Conservation (phyloP, 768 basidiomycete species). For the Podaxis rugospora region DNA sequence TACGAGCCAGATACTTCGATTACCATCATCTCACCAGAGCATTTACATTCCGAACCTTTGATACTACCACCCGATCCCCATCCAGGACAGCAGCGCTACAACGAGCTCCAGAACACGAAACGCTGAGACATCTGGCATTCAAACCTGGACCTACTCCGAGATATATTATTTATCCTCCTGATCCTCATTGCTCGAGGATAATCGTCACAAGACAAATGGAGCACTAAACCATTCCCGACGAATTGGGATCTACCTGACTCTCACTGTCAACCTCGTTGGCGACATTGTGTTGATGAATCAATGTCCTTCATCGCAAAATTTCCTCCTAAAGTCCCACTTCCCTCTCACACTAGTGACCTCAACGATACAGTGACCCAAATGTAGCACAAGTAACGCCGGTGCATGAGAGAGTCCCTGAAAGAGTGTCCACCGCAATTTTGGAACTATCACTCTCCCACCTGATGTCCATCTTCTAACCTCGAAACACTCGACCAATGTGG, state of each 20-base stretch:
- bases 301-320: neutral
- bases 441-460: neutral
- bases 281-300: neutral
- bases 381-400: neutral
- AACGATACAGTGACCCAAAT: neutral
- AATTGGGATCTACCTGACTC: neutral
- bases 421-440: neutral
- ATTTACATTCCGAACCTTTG: no score
- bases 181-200: neutral
- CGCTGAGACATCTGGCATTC: no score
- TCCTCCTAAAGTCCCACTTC: slow-evolving; percentile 1
- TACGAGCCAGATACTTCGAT: no score
- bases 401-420: slow-evolving; percentile 4
- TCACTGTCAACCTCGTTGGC: neutral
- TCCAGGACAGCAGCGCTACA: no score
- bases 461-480: slow-evolving; percentile 1
- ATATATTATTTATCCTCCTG: neutral
- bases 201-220: neutral
- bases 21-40: no score
- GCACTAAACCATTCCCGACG: neutral
- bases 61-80: no score
- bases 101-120: no score
- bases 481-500: neutral
- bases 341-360: slow-evolving; percentile 8
- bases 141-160: no score